Evolutionary conservation across 495 filamentous ascomycete species (phyloP), one percentile per base, ranked within the genome.

Genomic region (Alectoria sarmentosa): DNA sequence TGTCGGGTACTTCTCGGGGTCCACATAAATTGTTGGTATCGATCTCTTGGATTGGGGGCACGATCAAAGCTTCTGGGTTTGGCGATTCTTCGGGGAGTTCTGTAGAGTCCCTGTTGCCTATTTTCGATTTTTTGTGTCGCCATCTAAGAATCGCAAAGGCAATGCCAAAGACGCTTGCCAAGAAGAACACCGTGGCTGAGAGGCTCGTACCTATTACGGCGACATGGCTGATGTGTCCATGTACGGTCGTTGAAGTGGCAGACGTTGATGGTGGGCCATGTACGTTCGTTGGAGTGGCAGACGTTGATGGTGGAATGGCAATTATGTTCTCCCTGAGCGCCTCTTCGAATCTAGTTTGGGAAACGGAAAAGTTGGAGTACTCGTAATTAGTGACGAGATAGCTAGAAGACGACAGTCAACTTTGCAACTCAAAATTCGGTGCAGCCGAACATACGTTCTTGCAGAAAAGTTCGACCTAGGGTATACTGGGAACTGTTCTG

Each of bases 391-490:
- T 60, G 26, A 67, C 64, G 30, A 72, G 6, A 48, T 67, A 72
- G 13, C 69, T 71, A n/a, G 55, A 32, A 37, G 36, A 37, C 36
- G 41, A 39, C 34, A 21, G 14, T 10, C 13, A 3, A 17, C 19
- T 59, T 39, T 58, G 42, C 58, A 23, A 38, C 38, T 26, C 9
- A 4, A 32, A 23, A 6, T 11, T 11, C 11, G 9, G 9, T 4
- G 57, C 4, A 11, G 23, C 2, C 34, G 10, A 55, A 63, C 65
- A 59, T 58, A 70, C 66, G 82, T 75, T 85, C 83, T 70, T 86
- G 83, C 30, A 86, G 66, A 56, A 86, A 84, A 3, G 75, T 75
- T 30, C 83, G 73, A 15, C 83, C 83, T 3, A 86, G 74, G 1
- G 79, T 80, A 66, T 79, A 83, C 61, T 84, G 81, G 0, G 72